Evolutionary conservation across 179 eudicot species (phyloP).

Genomic region (Corrigiola litoralis): DNA sequence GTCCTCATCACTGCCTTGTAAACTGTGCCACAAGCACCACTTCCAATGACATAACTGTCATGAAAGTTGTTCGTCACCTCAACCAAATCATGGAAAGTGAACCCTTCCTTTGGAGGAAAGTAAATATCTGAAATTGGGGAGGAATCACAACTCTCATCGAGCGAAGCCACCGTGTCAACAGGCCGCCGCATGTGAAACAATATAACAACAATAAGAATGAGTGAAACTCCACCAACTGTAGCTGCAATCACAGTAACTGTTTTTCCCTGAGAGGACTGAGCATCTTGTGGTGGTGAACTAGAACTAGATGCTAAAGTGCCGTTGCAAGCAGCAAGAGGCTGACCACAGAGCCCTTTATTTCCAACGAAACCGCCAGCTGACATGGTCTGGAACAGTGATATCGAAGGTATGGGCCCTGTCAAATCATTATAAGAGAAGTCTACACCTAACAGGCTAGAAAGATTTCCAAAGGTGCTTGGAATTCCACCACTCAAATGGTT

Average conservation of each 20-base stretch:
- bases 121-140: slow-evolving; percentile 68
- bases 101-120: slow-evolving; percentile 88
- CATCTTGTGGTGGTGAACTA: slow-evolving; percentile 18
- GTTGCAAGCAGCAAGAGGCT: slow-evolving; percentile 52
- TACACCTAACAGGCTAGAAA: slow-evolving; percentile 69
- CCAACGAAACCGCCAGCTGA: slow-evolving; percentile 52
- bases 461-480: slow-evolving; percentile 66
- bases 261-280: slow-evolving; percentile 42
- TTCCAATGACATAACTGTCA: slow-evolving; percentile 59
- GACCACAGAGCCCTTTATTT: slow-evolving; percentile 77
- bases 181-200: slow-evolving; percentile 61
- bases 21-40: slow-evolving; percentile 85
- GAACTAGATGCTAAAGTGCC: slow-evolving; percentile 21
- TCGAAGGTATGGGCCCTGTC: slow-evolving; percentile 67
- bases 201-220: slow-evolving; percentile 56
- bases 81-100: slow-evolving; percentile 73
- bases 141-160: slow-evolving; percentile 39
- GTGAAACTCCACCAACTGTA: slow-evolving; percentile 71
- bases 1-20: slow-evolving; percentile 79
- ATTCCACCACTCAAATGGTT: slow-evolving; percentile 74
- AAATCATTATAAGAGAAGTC: slow-evolving; percentile 74
- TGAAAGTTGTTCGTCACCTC: slow-evolving; percentile 74
- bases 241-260: slow-evolving; percentile 52
- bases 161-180: slow-evolving; percentile 40
- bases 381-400: slow-evolving; percentile 69